A percentile compares a stretch with the other conserved stretches of the same genome.
Evolutionary conservation across 1,284 basidiomycete species (phyloP).

Genomic region (Pascua sp.): DNA sequence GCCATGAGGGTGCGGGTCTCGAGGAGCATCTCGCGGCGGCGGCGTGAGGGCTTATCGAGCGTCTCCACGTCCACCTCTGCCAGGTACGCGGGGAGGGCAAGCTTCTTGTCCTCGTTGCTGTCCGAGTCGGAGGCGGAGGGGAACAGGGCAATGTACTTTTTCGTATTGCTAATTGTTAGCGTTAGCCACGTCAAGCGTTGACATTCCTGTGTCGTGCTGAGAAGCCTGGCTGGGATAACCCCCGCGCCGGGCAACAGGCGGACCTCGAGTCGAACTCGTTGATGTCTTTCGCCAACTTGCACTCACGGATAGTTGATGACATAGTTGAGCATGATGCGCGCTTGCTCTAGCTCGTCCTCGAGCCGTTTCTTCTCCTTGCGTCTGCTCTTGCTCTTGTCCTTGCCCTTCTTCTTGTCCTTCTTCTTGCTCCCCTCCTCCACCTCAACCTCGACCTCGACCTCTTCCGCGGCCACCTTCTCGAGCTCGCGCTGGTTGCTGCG

Average conservation of each 20-base stretch:
- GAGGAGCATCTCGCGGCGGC: constrained; percentile 61
- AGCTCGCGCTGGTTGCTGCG: constrained; percentile 59
- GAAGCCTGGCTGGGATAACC: too few species aligned
- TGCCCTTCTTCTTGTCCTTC: constrained; percentile 33
- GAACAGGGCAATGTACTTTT: constrained; percentile 82
- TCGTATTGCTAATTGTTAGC: constrained; percentile 59
- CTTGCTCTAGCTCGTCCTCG: constrained; percentile 56
- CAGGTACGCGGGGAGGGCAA: constrained; percentile 53
- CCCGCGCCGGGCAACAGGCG: too few species aligned
- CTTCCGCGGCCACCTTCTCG: constrained; percentile 48
- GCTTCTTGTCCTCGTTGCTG: constrained; percentile 23
- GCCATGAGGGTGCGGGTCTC: constrained; percentile 65
- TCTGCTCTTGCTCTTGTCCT: too few species aligned
- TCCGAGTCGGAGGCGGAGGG: constrained; percentile 54
- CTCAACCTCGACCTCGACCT: constrained; percentile 25
- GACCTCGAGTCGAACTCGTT: too few species aligned
- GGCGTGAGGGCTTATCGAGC: constrained; percentile 50
- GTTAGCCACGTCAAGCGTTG: too few species aligned
- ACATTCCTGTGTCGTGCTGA: background rate
- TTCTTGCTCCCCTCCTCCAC: constrained; percentile 13
- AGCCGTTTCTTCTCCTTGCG: constrained; percentile 42
- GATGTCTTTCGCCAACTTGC: background rate
- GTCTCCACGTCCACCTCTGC: constrained; percentile 32
- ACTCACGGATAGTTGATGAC: constrained; percentile 61
- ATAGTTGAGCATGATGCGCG: constrained; percentile 76